Base-by-base conservation (phyloP, 805 yeast genomes). In the Ogataea wickerhamii region DNA sequence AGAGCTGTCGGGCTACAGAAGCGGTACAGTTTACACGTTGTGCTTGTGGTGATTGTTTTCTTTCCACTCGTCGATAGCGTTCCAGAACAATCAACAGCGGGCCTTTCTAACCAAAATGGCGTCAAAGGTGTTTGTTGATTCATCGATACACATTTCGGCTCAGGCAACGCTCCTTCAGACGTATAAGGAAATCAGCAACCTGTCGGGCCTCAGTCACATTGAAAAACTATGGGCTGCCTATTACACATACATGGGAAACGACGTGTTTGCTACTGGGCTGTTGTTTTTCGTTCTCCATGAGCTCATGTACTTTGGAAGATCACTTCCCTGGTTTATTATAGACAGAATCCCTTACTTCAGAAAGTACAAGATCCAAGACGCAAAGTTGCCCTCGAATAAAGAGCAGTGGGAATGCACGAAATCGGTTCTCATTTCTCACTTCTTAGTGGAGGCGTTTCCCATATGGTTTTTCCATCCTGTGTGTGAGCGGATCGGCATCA, bases 381-480 rank as follows among this genome's bases (percentile, higher is more conserved):
- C 83, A 28, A 87, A 87, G 60, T 64, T 82, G 38, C 96, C 96
- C 28, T 70, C 85, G 32, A 73, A 75, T 43, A 73, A 74, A 59
- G 96, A 91, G 67, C 97, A 91, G 63, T 79, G 94, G 89, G 88
- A 86, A 63, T 91, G 98, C 65, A 70, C 87, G 52, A 84, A 86
- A 63, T 69, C 84, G 20, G 97, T 91, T 22, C 66, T 93, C 39
- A 74, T 79, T 34, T 83, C 94, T 3, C 98, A 91, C 67, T 80
- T 88, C 63, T 64, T 91, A 47, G 95, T 91, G 36, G 98, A 91
- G 70, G 95, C 95, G 4, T 71, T 93, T 45, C 98, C 97, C 40
- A 93, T 91, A 51, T 91, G 96, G 96, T 82, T 88, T 36, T 91
- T 91, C 79, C 97, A 91, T 64, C 95, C 96, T 45, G 67, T 91